A percentile compares a stretch with the other conserved stretches of the same genome.
Evolutionary conservation across 495 filamentous ascomycete species (phyloP).

Genomic region (Bacidia rubella): DNA sequence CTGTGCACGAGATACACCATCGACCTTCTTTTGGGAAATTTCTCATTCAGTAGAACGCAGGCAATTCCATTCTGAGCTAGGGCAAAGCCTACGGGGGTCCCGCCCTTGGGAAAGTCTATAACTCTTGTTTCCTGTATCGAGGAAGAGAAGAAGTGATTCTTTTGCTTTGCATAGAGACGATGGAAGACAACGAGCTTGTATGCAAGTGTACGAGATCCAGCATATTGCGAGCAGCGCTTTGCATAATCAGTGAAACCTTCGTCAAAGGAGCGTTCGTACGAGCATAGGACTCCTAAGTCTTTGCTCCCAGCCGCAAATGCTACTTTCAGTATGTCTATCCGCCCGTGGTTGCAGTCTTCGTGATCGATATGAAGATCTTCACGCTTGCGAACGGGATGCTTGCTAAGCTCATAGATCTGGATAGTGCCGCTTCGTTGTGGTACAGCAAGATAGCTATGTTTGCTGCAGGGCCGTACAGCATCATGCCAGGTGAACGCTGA

Average conservation of each 20-base stretch:
- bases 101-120: not conserved
- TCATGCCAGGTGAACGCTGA: conserved; percentile 5
- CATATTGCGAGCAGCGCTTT: not conserved
- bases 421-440: conserved; percentile 7
- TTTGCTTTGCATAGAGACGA: conserved; percentile 8
- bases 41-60: conserved; percentile 13
- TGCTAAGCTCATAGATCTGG: conserved; percentile 11
- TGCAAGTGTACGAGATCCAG: not conserved
- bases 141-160: conserved; percentile 14
- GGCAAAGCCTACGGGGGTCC: conserved; percentile 12
- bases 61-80: conserved; percentile 15
- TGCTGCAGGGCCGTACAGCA: not conserved
- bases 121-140: conserved; percentile 15
- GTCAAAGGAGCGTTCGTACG: not conserved
- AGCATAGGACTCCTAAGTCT: conserved; percentile 15
- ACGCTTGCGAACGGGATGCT: conserved; percentile 12
- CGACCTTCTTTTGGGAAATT: not conserved
- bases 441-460: conserved; percentile 8
- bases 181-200: conserved; percentile 17
- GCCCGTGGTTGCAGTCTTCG: not conserved
- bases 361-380: conserved; percentile 9
- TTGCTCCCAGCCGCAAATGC: conserved; percentile 15
- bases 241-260: not conserved
- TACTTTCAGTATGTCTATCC: conserved; percentile 13
- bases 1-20: conserved; percentile 9